Conservation (phyloP, 495 filamentous ascomycete genomes). For the Evernia prunastri region DNA sequence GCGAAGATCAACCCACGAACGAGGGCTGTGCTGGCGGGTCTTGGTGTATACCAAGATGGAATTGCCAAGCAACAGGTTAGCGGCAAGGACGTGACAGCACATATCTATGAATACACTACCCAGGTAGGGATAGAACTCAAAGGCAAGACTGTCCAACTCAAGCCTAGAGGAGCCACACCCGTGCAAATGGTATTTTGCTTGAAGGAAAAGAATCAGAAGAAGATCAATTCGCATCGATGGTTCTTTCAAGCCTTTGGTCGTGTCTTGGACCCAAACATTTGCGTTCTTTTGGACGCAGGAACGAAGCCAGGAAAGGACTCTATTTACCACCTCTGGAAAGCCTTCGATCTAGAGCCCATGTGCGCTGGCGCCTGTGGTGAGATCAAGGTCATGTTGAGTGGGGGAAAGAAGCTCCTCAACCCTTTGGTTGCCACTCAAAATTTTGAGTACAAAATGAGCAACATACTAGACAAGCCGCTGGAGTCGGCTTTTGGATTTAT, state of each 20-base stretch:
- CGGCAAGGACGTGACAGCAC: conserved; percentile 91
- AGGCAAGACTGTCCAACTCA: conserved; percentile 77
- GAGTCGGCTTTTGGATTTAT: conserved; percentile 99
- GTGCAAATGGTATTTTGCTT: conserved; percentile 98
- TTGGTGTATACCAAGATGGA: conserved; percentile 97
- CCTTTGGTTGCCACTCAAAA: conserved; percentile 96
- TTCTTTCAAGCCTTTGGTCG: conserved; percentile 97
- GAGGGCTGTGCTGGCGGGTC: conserved; percentile 77
- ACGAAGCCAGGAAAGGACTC: conserved; percentile 88
- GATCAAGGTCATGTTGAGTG: conserved; percentile 98
- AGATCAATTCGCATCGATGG: conserved; percentile 99
- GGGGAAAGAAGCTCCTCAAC: conserved; percentile 84
- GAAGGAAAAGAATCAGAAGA: conserved; percentile 99
- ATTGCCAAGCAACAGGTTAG: conserved; percentile 99
- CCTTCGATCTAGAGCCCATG: conserved; percentile 95
- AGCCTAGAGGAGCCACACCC: conserved; percentile 65
- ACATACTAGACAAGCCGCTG: conserved; percentile 96
- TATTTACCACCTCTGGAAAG: conserved; percentile 97
- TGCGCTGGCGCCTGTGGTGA: conserved; percentile 97
- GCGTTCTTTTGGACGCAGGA: conserved; percentile 92
- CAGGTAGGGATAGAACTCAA: conserved; percentile 84
- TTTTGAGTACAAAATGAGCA: conserved; percentile 99
- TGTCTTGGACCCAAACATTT: conserved; percentile 91
- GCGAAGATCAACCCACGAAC: conserved; percentile 96
- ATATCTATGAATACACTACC: conserved; percentile 99